Evolutionary conservation across 805 yeast species (phyloP), one percentile per base, ranked within the genome.

Genomic region (Pichia nakasei): DNA sequence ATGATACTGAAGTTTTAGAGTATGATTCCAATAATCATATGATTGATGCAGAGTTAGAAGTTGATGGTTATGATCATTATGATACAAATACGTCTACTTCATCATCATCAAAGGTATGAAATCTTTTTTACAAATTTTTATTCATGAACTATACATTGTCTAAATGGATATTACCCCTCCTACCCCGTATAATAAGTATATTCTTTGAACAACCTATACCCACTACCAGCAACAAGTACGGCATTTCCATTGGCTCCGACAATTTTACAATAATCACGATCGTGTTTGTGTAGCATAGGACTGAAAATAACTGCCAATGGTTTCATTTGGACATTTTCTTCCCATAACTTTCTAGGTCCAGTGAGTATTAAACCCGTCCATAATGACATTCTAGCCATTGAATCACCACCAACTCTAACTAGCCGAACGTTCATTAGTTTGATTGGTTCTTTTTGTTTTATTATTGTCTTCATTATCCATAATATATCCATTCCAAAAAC

Each of bases 1-100:
- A 72, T 43, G 53, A 42, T 13, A 35, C 37, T 19, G 35, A 34
- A 17, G 6, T 34, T 2, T 15, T 43, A 9, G 39, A 33, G 22
- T 27, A 35, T 26, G 42, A 43, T 18, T 13, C 27, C 18, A 32
- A 43, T 20, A 43, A 34, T 20, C 37, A 26, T 18, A 27, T 43
- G 24, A 17, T 38, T 8, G 46, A 43, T 31, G 17, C 42, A 4
- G 39, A 38, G n/a, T 20, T 43, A 15, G 46, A 43, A 13, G 38
- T 34, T 11, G 46, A 43, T 22, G 46, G 35, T 18, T 43, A 43
- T 21, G 46, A 43, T 18, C 34, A 42, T 33, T n/a, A 8, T 27
- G 32, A 27, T 13, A 4, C n/a, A 11, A 24, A 24, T 24, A 24
- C 27, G 15, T 12, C 32, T 15, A 27, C 32, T 27, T 37, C n/a